These are phyloP conservation scores for Limonium bicolor DNA, from an alignment of 148 eudicot genomes.

Conservation along the genomic window DNA sequence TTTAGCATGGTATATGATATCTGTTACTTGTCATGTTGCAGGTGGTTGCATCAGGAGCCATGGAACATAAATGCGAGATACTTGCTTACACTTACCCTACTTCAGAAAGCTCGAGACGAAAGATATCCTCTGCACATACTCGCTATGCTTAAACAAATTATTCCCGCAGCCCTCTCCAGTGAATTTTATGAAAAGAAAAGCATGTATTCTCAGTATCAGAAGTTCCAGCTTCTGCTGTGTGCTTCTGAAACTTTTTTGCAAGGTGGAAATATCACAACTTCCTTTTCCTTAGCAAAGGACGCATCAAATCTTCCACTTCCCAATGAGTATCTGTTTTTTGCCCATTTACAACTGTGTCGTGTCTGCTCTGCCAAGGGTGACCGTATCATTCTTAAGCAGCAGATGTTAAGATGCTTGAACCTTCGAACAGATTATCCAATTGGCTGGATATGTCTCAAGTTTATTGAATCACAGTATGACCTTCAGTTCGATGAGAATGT, in stretches of 20 bases:
- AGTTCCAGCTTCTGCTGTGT: slow-evolving; percentile 77
- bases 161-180: slow-evolving; percentile 31
- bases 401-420: slow-evolving; percentile 54
- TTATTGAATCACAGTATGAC: slow-evolving; percentile 44
- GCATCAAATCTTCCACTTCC: slow-evolving; percentile 49
- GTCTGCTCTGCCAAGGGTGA: slow-evolving; percentile 53
- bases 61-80: slow-evolving; percentile 75
- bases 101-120: slow-evolving; percentile 60
- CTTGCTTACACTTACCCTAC: slow-evolving; percentile 48
- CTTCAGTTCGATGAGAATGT: slow-evolving; percentile 24
- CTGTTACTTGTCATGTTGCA: too few species aligned
- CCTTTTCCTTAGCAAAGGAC: slow-evolving; percentile 39
- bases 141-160: slow-evolving; percentile 46
- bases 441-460: slow-evolving; percentile 67
- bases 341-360: slow-evolving; percentile 83
- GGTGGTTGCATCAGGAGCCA: slow-evolving; percentile 78
- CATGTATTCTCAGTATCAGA: slow-evolving; percentile 25
- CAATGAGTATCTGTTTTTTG: slow-evolving; percentile 40
- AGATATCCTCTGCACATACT: slow-evolving; percentile 48
- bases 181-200: slow-evolving; percentile 14
- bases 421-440: slow-evolving; percentile 59
- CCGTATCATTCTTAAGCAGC: slow-evolving; percentile 20
- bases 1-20: too few species aligned
- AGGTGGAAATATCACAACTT: slow-evolving; percentile 30
- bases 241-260: slow-evolving; percentile 68